These are phyloP conservation scores for Poterioochromonas sp. DNA, from an alignment of 352 stramenopile species.

Conservation along the genomic window DNA sequence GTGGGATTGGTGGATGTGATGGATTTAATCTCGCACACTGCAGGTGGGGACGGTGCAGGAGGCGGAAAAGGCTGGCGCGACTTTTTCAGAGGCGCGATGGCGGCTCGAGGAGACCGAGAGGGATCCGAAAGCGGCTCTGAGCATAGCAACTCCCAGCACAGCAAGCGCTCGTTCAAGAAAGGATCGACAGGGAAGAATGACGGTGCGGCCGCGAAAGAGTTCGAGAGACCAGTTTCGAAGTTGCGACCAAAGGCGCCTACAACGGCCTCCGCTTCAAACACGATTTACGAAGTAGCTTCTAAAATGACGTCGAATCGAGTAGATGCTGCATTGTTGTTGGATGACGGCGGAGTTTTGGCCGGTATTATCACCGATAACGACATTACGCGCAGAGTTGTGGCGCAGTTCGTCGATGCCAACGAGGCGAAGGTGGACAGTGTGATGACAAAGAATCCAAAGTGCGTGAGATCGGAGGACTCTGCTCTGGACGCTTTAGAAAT, in stretches of 20 bases:
- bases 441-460: constrained; percentile 92
- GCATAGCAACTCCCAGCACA: no score
- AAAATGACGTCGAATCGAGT: constrained; percentile 76
- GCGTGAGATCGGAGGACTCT: constrained; percentile 78
- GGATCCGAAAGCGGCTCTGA: no score
- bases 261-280: constrained; percentile 64
- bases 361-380: constrained; percentile 94
- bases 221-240: constrained; percentile 45
- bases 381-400: constrained; percentile 80
- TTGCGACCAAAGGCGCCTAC: constrained; percentile 67
- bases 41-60: not conserved
- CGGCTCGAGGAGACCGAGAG: no score
- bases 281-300: constrained; percentile 67
- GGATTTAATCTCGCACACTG: constrained; percentile 63
- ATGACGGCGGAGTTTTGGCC: constrained; percentile 66
- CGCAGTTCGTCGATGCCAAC: constrained; percentile 62
- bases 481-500: constrained; percentile 90
- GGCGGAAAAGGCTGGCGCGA: not conserved
- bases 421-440: constrained; percentile 64
- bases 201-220: no score
- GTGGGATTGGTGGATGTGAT: constrained; percentile 90
- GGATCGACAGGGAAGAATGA: no score
- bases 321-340: constrained; percentile 82
- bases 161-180: no score
- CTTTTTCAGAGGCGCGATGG: constrained; percentile 21